Conservation (phyloP, 345 rosid species). For the Populus tremula region DNA sequence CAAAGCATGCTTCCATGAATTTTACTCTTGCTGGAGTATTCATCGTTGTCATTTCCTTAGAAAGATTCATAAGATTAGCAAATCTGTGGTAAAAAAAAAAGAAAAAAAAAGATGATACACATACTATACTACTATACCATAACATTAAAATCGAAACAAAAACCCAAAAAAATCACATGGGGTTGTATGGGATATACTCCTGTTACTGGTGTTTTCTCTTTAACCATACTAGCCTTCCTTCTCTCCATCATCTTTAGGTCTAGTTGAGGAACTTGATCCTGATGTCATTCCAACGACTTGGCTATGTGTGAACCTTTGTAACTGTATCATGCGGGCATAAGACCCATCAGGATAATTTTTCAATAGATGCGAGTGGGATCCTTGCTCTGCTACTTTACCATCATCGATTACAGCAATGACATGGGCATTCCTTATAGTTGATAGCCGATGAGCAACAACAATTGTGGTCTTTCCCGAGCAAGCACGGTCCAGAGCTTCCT, state of each 20-base stretch:
- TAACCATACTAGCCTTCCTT: constrained; percentile 31
- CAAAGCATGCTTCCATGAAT: constrained; percentile 8
- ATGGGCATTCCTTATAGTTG: constrained; percentile 86
- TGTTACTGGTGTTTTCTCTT: constrained; percentile 16
- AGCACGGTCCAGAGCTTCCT: constrained; percentile 89
- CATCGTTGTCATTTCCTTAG: constrained; percentile 30
- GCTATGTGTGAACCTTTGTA: constrained; percentile 84
- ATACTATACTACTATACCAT: constrained; percentile 49
- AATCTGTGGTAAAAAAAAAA: constrained; percentile 20
- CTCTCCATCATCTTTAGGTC: constrained; percentile 62
- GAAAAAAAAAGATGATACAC: constrained; percentile 38
- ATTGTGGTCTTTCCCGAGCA: constrained; percentile 89
- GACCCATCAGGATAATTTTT: constrained; percentile 83
- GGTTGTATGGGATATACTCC: constrained; percentile 27
- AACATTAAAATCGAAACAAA: constrained; percentile 29
- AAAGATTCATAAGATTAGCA: constrained; percentile 31
- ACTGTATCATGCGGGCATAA: constrained; percentile 89
- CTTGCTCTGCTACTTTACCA: constrained; percentile 92
- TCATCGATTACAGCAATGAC: constrained; percentile 87
- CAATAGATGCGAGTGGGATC: constrained; percentile 77
- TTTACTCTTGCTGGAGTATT: constrained; percentile 18
- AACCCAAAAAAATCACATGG: constrained; percentile 31
- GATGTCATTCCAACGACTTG: constrained; percentile 84
- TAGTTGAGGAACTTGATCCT: constrained; percentile 69
- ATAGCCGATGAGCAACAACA: constrained; percentile 81